Evolutionary conservation across 2,329 filamentous ascomycete genomes (phyloP).

Genomic region (Exophiala viscosa): DNA sequence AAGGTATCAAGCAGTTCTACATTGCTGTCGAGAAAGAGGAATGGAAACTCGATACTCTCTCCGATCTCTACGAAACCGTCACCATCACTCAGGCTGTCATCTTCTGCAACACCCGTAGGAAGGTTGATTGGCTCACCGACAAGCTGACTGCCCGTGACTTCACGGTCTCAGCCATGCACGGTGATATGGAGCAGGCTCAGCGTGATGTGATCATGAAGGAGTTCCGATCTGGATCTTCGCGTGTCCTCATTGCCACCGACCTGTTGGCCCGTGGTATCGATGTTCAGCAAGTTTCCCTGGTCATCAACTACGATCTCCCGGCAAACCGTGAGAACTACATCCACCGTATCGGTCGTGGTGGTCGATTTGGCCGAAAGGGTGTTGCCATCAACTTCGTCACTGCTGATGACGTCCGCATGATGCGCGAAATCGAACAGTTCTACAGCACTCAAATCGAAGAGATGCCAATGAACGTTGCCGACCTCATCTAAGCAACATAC

Average conservation of each 20-base stretch:
- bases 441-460: conserved; percentile 99
- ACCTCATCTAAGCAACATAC: conserved; percentile 31
- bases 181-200: conserved; percentile 97
- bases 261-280: conserved; percentile 98
- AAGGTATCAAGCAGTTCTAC: conserved; percentile 99
- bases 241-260: conserved; percentile 97
- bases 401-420: conserved; percentile 98
- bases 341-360: conserved; percentile 98
- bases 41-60: conserved; percentile 99
- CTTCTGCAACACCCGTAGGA: conserved; percentile 99
- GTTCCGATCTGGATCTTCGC: conserved; percentile 97
- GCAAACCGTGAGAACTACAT: conserved; percentile 99
- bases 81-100: conserved; percentile 99
- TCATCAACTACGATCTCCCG: conserved; percentile 99
- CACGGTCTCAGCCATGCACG: conserved; percentile 99
- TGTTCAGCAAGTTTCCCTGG: conserved; percentile 97
- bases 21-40: conserved; percentile 99
- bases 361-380: conserved; percentile 99
- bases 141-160: conserved; percentile 98
- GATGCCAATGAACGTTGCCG: conserved; percentile 92
- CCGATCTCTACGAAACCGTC: conserved; percentile 97
- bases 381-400: conserved; percentile 99
- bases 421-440: conserved; percentile 99
- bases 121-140: conserved; percentile 99
- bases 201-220: conserved; percentile 99